These are phyloP conservation scores for Abortiporus biennis DNA, from an alignment of 1,284 basidiomycete species.

Conservation along the genomic window DNA sequence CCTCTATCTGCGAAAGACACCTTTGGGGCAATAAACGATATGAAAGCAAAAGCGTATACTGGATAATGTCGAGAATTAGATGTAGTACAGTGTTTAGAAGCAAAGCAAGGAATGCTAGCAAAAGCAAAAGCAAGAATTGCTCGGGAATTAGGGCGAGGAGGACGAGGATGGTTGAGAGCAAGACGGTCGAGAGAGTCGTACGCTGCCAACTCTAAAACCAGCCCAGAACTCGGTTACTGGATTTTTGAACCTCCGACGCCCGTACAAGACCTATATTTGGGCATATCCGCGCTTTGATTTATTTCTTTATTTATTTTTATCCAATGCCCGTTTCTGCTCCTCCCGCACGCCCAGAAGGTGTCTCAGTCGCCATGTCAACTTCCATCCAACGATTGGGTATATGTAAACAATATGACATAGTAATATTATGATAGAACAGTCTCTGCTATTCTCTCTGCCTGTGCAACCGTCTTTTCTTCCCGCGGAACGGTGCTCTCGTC, in stretches of 20 bases:
- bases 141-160: too few relatives aligned
- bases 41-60: neutral
- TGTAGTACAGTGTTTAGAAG: constrained; percentile 29
- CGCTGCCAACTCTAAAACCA: constrained; percentile 36
- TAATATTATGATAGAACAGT: too few relatives aligned
- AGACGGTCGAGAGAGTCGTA: neutral
- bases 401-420: too few relatives aligned
- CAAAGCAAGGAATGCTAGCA: constrained; percentile 17
- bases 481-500: too few relatives aligned
- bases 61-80: constrained; percentile 19
- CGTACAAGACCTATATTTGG: neutral
- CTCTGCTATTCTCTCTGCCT: too few relatives aligned
- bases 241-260: constrained; percentile 30
- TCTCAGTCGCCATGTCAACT: constrained; percentile 1
- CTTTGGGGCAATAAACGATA: neutral
- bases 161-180: too few relatives aligned
- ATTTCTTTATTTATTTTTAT: neutral
- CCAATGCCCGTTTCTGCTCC: neutral
- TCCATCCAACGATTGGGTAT: too few relatives aligned
- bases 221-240: constrained; percentile 50
- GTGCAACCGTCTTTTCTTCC: too few relatives aligned
- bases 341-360: neutral
- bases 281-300: neutral
- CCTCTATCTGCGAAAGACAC: too few relatives aligned
- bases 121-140: too few relatives aligned